Evolutionary conservation across 176 grass and related monocot species (phyloP), one percentile per base, ranked within the genome.

Genomic region (Raddia guianensis): DNA sequence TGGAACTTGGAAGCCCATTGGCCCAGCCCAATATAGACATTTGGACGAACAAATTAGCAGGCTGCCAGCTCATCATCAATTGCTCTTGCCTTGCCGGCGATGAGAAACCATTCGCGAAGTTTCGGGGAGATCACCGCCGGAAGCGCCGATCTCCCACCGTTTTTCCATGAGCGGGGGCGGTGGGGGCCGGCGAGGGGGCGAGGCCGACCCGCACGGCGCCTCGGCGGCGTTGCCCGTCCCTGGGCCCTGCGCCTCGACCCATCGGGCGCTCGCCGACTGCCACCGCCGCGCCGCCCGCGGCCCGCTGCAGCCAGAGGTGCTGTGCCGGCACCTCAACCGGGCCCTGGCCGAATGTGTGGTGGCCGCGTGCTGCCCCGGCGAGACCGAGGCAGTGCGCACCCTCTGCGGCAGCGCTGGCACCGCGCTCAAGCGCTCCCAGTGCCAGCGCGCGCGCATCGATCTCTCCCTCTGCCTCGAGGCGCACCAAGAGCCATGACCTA

Each of bases 251-350:
- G 52, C 80, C 14, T 57, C 84, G 43, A 52, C 63, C 40, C 69
- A 89, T 5, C 87, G 77, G 33, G 87, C 92, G 35, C 88, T 98
- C 18, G 61, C 43, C 18, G 88, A 98, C 54, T 95, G 95, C 86
- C 92, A 87, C 55, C 86, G 88, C 75, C 81, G 76, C 19, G 79
- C 85, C 9, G 20, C 83, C 1, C 80, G 71, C 43, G 87, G 85
- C 50, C 50, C 83, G 58, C 35, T 78, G 34, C 85, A 73, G 62
- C 82, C 80, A n/a, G 79, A 84, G 64, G 74, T 79, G 34, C 80
- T 79, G 50, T 98, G 95, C 80, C 92, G 82, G 5, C 92, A 95
- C 86, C 90, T 98, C 44, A 93, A 98, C 63, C 88, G 90, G 18
- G 89, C 90, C 14, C 78, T 98, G 56, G 92, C 90, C 8, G 88